Conservation (phyloP, 2,329 filamentous ascomycete genomes). For the Alternaria metachromatica region DNA sequence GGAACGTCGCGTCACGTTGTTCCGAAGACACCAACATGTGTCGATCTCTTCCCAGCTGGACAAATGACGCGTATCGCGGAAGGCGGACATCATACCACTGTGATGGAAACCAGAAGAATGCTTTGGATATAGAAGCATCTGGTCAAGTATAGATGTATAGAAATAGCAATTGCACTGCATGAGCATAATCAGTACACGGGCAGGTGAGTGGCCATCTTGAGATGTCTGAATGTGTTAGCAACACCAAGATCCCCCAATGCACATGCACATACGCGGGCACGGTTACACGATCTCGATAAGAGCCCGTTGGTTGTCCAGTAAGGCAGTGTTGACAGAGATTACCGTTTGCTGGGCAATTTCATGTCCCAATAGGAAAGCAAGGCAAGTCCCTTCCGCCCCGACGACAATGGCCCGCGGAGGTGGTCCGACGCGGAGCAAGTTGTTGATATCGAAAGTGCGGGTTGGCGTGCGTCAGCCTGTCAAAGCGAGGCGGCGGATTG, state of each 20-base stretch:
- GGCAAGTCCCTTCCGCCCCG: background rate
- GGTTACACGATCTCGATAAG: background rate
- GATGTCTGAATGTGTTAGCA: background rate
- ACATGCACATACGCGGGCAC: background rate
- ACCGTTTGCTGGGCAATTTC: background rate
- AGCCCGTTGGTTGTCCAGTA: background rate
- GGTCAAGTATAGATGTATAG: background rate
- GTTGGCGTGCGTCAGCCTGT: background rate
- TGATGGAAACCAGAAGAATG: background rate
- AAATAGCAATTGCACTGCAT: background rate
- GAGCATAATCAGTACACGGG: background rate
- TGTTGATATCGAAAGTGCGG: slow-evolving; percentile 6
- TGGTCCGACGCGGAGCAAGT: background rate
- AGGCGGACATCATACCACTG: background rate
- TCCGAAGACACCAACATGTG: background rate
- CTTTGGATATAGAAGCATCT: background rate
- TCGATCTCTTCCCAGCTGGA: background rate
- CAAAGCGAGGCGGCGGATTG: background rate
- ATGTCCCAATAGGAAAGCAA: background rate
- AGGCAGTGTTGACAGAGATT: background rate
- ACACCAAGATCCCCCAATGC: background rate
- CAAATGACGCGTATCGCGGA: background rate
- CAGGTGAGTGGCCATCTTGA: background rate
- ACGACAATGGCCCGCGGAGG: background rate
- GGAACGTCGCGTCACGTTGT: background rate